Base-by-base conservation (phyloP, 2,329 filamentous ascomycete species). In the Sarocladium brachiariae region DNA sequence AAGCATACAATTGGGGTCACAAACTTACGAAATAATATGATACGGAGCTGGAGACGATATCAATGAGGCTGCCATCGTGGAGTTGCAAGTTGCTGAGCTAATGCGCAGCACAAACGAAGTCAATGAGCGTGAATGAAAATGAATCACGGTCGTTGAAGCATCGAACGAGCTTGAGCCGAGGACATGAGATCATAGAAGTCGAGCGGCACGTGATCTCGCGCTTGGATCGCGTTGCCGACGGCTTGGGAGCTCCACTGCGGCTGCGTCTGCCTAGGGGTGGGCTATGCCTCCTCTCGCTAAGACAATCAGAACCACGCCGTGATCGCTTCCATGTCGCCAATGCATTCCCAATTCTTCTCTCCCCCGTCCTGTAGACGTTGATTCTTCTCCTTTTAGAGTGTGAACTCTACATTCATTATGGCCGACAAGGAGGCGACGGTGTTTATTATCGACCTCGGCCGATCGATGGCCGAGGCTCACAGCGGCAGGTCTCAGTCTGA, bases 401-500 rank as follows among this genome's bases (percentile, higher is more conserved):
- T 31, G 51, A 23, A 10, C 19, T 37, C 33, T 24, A 33, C 23
- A 19, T 31, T 54, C 58, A 74, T 53, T 51, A 97, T 97, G 92
- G 86, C 90, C 10, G 84, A 87, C 55, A 99, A 99, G 66, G 89
- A 97, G 72, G 89, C 90, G 8, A 93, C 86, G 0, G 81, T 97
- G 38, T 99, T 93, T 67, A 86, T 99, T 58, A 70, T 99, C 54
- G 93, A 99, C 69, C 74, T 96, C 21, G 91, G 90, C 52, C 75
- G 72, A 61, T 87, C 91, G n/a, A 96, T 95, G 87, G 85, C 77
- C 52, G 74, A 86, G 63, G 78, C 74, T 59, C 80, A 82, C 58
- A 76, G 81, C 69, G 89, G 86, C 23, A 83, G 93, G 57, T 64
- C 73, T 18, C 80, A 92, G 64, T 86, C 86, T 2, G 87, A 97